Percentiles rank a stretch among this genome's conserved stretches.
These are phyloP conservation scores for Cyphellophora europaea DNA, from an alignment of 2,329 filamentous ascomycete species.

Conservation along the genomic window DNA sequence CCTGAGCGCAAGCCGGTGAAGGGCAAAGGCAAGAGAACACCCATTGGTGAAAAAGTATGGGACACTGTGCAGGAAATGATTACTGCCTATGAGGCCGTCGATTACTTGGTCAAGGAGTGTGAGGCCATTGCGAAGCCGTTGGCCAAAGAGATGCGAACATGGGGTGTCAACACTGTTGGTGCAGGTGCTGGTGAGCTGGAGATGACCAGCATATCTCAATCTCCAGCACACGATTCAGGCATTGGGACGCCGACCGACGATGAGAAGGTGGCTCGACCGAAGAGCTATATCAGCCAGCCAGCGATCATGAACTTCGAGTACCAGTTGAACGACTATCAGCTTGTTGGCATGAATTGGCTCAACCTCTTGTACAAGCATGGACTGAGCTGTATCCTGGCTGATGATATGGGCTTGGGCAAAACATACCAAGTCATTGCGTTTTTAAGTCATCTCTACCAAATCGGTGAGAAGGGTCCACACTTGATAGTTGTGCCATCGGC, in stretches of 20 bases:
- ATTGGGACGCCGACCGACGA: slow-evolving; percentile 59
- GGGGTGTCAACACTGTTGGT: slow-evolving; percentile 55
- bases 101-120: slow-evolving; percentile 69
- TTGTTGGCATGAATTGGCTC: slow-evolving; percentile 94
- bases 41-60: slow-evolving; percentile 58
- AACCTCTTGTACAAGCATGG: slow-evolving; percentile 69
- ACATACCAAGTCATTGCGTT: slow-evolving; percentile 95
- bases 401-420: slow-evolving; percentile 94
- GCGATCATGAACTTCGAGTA: slow-evolving; percentile 64
- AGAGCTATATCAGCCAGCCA: slow-evolving; percentile 71
- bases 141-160: slow-evolving; percentile 54
- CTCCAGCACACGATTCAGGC: slow-evolving; percentile 51
- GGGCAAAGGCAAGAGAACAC: slow-evolving; percentile 39
- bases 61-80: slow-evolving; percentile 65
- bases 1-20: slow-evolving; percentile 42
- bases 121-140: slow-evolving; percentile 62
- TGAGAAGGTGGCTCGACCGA: slow-evolving; percentile 66
- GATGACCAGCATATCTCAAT: slow-evolving; percentile 44
- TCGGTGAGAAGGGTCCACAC: slow-evolving; percentile 59
- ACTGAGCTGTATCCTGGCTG: slow-evolving; percentile 83
- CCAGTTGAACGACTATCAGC: slow-evolving; percentile 82
- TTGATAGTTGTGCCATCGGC: slow-evolving; percentile 87
- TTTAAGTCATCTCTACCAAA: slow-evolving; percentile 70
- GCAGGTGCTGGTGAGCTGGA: slow-evolving; percentile 51
- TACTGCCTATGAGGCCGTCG: slow-evolving; percentile 71